Percentiles rank a stretch among this genome's conserved stretches.
These are phyloP conservation scores for Starmerella bombicola DNA, from an alignment of 805 yeast genomes.

Conservation along the genomic window DNA sequence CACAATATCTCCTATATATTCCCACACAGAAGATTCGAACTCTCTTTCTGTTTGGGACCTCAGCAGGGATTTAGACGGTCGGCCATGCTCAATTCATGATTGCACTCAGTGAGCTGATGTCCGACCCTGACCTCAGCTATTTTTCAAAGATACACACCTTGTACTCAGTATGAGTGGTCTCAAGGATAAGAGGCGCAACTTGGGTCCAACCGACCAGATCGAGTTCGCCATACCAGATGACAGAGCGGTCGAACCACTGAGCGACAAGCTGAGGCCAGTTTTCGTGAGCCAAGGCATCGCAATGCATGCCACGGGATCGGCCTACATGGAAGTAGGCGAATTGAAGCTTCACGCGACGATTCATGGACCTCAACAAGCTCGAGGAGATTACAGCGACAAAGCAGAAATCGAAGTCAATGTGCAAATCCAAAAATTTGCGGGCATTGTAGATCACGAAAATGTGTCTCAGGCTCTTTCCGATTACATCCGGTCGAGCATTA, in stretches of 20 bases:
- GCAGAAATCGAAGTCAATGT: conserved; percentile 55
- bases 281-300: conserved; percentile 54
- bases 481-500: conserved; percentile 40
- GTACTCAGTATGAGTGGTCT: conserved; percentile 21
- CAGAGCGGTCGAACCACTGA: conserved; percentile 1
- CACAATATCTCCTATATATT: too few species aligned
- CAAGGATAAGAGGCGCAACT: conserved; percentile 69
- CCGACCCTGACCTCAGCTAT: too few species aligned
- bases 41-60: too few species aligned
- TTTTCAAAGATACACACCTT: too few species aligned
- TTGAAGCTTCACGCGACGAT: conserved; percentile 54
- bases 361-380: conserved; percentile 80
- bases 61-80: too few species aligned
- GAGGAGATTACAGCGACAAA: conserved; percentile 55
- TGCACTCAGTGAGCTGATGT: too few species aligned
- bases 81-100: too few species aligned
- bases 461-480: conserved; percentile 37
- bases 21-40: too few species aligned
- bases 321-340: conserved; percentile 58
- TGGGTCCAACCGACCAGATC: conserved; percentile 64
- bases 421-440: conserved; percentile 41
- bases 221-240: conserved; percentile 35
- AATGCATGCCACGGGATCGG: conserved; percentile 68
- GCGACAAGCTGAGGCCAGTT: conserved; percentile 31
- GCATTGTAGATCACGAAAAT: conserved; percentile 28